Conservation (phyloP, 192 early-diverging fungal genomes). For the Coemansia sp. region DNA sequence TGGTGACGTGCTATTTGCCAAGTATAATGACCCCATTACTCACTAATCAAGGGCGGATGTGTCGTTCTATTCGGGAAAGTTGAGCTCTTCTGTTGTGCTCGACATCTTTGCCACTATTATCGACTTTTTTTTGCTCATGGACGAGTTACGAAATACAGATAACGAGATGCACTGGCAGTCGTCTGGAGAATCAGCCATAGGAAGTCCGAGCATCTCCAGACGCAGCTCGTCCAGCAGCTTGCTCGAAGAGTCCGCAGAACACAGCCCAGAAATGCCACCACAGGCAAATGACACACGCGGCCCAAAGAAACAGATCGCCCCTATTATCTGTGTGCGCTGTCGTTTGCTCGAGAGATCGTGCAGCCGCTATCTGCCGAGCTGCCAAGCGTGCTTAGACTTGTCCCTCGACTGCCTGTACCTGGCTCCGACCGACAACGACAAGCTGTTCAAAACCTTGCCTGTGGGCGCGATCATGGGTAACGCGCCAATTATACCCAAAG, state of each 20-base stretch:
- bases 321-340: slow-evolving; percentile 33
- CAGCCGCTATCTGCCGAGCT: slow-evolving; percentile 3
- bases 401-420: slow-evolving; percentile 21
- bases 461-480: not conserved
- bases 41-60: not conserved
- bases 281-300: not conserved
- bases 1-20: no score
- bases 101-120: not conserved
- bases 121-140: not conserved
- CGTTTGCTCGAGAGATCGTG: slow-evolving; percentile 24
- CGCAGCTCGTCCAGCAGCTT: not conserved
- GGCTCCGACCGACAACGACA: slow-evolving; percentile 14
- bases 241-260: not conserved
- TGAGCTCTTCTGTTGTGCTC: not conserved
- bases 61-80: not conserved
- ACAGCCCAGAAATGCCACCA: not conserved
- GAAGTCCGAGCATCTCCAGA: not conserved
- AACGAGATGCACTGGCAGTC: slow-evolving; percentile 10
- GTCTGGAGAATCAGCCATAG: not conserved
- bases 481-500: not conserved
- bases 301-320: not conserved
- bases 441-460: slow-evolving; percentile 20
- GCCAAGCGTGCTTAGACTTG: slow-evolving; percentile 15
- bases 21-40: slow-evolving; percentile 6
- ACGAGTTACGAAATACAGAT: not conserved